Evolutionary conservation across 148 eudicot species (phyloP).

Genomic region (Heliamphora exappendiculata): DNA sequence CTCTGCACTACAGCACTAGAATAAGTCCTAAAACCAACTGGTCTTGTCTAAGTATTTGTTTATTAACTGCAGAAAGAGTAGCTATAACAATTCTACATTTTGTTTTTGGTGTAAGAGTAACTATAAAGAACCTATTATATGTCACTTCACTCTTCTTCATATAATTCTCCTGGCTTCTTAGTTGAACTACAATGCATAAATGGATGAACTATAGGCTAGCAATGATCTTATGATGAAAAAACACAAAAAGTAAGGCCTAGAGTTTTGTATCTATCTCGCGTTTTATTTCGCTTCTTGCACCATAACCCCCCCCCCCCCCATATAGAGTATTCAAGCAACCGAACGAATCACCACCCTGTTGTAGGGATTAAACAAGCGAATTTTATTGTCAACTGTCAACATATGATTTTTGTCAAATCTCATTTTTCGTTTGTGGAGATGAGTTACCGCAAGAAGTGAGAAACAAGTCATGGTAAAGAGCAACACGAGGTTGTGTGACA

Average conservation of each 20-base stretch:
- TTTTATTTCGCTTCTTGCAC: too few species aligned
- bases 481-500: conserved; percentile 25
- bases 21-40: conserved; percentile 14
- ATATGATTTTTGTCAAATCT: too few species aligned
- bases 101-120: too few species aligned
- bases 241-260: conserved; percentile 13
- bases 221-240: conserved; percentile 25
- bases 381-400: conserved; percentile 20
- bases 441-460: conserved; percentile 28
- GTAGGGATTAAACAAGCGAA: conserved; percentile 10
- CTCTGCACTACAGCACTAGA: conserved; percentile 17
- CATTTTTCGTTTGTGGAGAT: too few species aligned
- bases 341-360: conserved; percentile 21
- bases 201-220: conserved; percentile 11
- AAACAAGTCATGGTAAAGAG: conserved; percentile 36
- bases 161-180: conserved; percentile 12
- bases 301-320: conserved; percentile 25
- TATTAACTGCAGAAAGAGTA: conserved; percentile 17
- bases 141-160: conserved; percentile 5
- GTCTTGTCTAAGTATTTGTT: conserved; percentile 18
- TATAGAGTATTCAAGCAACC: conserved; percentile 11
- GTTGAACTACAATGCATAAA: conserved; percentile 18
- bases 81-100: conserved; percentile 1
- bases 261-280: conserved; percentile 17
- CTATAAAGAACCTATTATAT: conserved; percentile 8